Evolutionary conservation across 441 rosid genomes (phyloP).

Genomic region (Pelargonium cotyledonis): DNA sequence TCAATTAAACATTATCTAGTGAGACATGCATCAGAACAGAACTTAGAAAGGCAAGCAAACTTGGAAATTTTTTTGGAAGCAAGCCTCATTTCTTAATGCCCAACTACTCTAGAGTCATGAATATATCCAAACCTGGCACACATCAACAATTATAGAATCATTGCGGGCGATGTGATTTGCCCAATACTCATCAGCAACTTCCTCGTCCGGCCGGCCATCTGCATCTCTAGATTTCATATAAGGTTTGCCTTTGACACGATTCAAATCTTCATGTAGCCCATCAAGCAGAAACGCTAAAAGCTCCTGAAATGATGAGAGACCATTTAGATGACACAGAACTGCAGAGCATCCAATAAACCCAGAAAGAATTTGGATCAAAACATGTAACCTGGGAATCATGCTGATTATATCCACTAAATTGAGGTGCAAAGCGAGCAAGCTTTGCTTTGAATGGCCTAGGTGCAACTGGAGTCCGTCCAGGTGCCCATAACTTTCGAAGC

Average conservation of each 20-base stretch:
- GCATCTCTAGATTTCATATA: conserved; percentile 63
- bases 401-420: conserved; percentile 71
- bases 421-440: conserved; percentile 71
- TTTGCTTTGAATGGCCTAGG: conserved; percentile 65
- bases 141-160: conserved; percentile 57
- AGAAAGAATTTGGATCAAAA: conserved; percentile 20
- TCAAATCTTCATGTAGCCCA: conserved; percentile 75
- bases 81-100: conserved; percentile 7
- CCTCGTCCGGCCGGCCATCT: conserved; percentile 56
- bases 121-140: conserved; percentile 53
- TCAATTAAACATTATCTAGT: conserved; percentile 1
- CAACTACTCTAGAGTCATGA: conserved; percentile 19
- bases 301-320: conserved; percentile 39
- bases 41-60: background rate
- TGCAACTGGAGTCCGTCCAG: conserved; percentile 56
- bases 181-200: conserved; percentile 76
- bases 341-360: conserved; percentile 21
- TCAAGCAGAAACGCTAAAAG: conserved; percentile 65
- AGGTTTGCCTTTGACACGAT: conserved; percentile 65
- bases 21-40: background rate
- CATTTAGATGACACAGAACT: conserved; percentile 19
- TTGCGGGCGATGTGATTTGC: conserved; percentile 61
- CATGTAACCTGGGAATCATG: conserved; percentile 74
- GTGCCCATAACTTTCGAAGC: conserved; percentile 67
- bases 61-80: background rate